Conservation (phyloP, 1,284 basidiomycete genomes). For the Stereum hirsutum region DNA sequence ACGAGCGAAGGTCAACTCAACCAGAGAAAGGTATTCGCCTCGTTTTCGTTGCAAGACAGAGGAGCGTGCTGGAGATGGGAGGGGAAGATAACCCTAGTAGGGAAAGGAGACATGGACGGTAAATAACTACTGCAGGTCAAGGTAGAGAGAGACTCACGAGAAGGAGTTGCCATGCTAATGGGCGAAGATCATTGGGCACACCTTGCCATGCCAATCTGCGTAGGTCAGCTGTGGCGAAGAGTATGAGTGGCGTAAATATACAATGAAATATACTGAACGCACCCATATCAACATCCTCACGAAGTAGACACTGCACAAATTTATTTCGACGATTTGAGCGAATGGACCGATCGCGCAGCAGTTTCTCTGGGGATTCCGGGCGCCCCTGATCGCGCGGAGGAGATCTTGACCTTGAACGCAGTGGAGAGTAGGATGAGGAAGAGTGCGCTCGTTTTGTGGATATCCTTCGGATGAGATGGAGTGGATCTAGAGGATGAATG, state of each 20-base stretch:
- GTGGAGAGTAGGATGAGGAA: conserved; percentile 15
- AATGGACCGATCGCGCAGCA: conserved; percentile 67
- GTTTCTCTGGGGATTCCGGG: conserved; percentile 32
- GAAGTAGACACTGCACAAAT: conserved; percentile 62
- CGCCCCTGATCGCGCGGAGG: conserved; percentile 18
- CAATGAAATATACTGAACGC: conserved; percentile 10
- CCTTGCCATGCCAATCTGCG: conserved; percentile 95
- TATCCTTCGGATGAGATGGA: conserved; percentile 36
- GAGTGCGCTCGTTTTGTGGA: conserved; percentile 22
- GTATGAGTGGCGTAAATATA: conserved; percentile 1
- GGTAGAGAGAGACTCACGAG: conserved; percentile 47
- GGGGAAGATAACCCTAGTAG: conserved; percentile 84
- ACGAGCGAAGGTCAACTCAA: conserved; percentile 85
- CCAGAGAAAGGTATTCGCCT: conserved; percentile 85
- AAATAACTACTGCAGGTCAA: background rate
- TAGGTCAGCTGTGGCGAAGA: conserved; percentile 51
- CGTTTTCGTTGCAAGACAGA: conserved; percentile 82
- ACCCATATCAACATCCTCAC: conserved; percentile 74
- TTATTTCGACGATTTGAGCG: conserved; percentile 63
- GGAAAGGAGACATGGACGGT: background rate
- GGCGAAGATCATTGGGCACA: conserved; percentile 81
- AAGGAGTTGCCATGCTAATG: conserved; percentile 91
- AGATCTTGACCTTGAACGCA: conserved; percentile 17
- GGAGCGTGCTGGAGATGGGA: conserved; percentile 72
- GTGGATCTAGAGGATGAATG: conserved; percentile 47